Evolutionary conservation across 2,329 filamentous ascomycete genomes (phyloP).

Genomic region (Colletotrichum acutatum): DNA sequence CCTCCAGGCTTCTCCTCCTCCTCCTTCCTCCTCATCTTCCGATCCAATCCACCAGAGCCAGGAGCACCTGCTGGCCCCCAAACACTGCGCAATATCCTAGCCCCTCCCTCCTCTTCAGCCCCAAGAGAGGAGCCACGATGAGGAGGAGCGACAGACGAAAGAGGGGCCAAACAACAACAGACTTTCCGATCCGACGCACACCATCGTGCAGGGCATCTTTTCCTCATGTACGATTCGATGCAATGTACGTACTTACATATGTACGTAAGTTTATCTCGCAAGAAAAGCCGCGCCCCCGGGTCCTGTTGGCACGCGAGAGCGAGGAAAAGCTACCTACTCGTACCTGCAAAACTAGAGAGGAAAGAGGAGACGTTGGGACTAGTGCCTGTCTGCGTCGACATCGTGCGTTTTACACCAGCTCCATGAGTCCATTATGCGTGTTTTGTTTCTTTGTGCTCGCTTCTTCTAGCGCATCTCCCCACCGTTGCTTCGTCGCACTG

Average conservation of each 20-base stretch:
- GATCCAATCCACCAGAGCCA: slow-evolving; percentile 14
- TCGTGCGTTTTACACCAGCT: background rate
- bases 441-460: background rate
- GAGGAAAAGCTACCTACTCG: background rate
- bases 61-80: slow-evolving; percentile 14
- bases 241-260: slow-evolving; percentile 22
- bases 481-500: slow-evolving; percentile 23
- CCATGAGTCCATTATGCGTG: background rate
- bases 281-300: background rate
- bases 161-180: slow-evolving; percentile 12
- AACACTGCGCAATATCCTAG: background rate
- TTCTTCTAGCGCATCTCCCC: slow-evolving; percentile 16
- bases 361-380: slow-evolving; percentile 3
- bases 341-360: background rate
- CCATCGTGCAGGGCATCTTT: slow-evolving; percentile 22
- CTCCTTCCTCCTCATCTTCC: background rate
- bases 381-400: background rate
- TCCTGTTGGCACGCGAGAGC: slow-evolving; percentile 4
- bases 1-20: slow-evolving; percentile 8
- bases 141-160: background rate
- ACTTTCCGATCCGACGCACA: slow-evolving; percentile 21
- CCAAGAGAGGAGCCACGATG: slow-evolving; percentile 10
- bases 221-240: background rate
- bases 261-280: slow-evolving; percentile 25
- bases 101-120: slow-evolving; percentile 15